phyloP scores from a whole-genome alignment of 1,284 basidiomycete species.

The Flammula alnicola region DNA sequence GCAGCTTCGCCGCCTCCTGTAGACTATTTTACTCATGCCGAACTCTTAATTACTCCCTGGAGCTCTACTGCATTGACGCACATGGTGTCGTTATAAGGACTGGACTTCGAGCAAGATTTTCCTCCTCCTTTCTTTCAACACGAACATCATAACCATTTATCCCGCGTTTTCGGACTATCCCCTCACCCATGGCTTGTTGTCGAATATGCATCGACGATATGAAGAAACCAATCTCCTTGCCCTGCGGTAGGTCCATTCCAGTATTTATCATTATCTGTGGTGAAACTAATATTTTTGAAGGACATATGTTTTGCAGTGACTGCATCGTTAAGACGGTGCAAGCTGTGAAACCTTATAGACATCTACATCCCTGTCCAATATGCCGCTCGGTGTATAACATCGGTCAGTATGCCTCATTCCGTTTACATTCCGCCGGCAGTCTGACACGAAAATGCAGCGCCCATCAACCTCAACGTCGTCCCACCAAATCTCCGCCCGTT shows the following conservation, averaged over 20 bases:
- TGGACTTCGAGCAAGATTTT: background rate
- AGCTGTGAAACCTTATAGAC: conserved; percentile 47
- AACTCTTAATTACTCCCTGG: conserved; percentile 3
- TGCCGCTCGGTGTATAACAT: conserved; percentile 56
- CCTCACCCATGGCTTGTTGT: conserved; percentile 48
- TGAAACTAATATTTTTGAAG: conserved; percentile 33
- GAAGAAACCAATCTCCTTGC: conserved; percentile 58
- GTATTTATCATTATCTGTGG: conserved; percentile 1
- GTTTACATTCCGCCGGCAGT: background rate
- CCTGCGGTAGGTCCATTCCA: conserved; percentile 51
- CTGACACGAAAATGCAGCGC: conserved; percentile 37
- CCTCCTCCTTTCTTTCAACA: conserved; percentile 2
- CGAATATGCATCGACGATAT: conserved; percentile 57
- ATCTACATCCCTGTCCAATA: conserved; percentile 54
- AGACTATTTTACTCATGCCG: background rate
- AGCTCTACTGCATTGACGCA: background rate
- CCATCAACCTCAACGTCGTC: conserved; percentile 48
- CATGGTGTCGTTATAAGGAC: conserved; percentile 7
- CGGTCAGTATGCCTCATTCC: conserved; percentile 37
- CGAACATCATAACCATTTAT: background rate
- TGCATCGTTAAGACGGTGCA: conserved; percentile 55
- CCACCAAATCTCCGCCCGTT: conserved; percentile 54
- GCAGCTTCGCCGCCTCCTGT: conserved; percentile 18
- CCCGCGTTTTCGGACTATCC: conserved; percentile 19
- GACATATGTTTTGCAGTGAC: conserved; percentile 62